phyloP scores from a whole-genome alignment of 106 monocot genomes.

The Ottelia alismoides region DNA sequence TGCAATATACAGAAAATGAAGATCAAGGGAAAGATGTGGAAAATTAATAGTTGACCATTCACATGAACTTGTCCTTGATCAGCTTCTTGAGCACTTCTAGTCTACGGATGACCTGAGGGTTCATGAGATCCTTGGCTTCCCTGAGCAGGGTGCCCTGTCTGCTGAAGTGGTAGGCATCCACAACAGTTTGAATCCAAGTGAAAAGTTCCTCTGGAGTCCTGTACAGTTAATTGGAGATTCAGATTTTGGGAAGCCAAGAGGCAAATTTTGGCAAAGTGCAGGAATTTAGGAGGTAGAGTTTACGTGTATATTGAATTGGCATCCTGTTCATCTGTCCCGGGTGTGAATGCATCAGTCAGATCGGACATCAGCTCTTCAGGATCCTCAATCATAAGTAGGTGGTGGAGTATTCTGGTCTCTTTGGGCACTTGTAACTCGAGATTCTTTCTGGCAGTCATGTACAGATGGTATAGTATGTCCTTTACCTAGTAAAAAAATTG shows the following conservation, averaged over 20 bases:
- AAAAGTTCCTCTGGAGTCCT: conserved; percentile 58
- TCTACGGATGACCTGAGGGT: conserved; percentile 47
- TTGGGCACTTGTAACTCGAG: conserved; percentile 82
- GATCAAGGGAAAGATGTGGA: too few relatives aligned
- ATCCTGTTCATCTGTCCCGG: conserved; percentile 62
- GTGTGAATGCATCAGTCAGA: conserved; percentile 71
- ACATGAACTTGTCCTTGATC: conserved; percentile 41
- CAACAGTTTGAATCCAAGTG: too few relatives aligned
- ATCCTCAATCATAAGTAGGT: conserved; percentile 56
- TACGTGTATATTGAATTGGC: conserved; percentile 80
- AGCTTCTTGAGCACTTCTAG: conserved; percentile 49
- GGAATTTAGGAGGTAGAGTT: too few relatives aligned
- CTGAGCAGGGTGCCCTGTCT: conserved; percentile 60
- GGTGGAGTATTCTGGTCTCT: conserved; percentile 74
- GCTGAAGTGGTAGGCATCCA: conserved; percentile 73
- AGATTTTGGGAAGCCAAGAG: too few relatives aligned
- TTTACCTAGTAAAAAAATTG: too few relatives aligned
- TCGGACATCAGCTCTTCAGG: conserved; percentile 39
- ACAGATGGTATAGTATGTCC: conserved; percentile 68
- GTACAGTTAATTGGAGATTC: conserved; percentile 19
- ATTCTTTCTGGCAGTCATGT: conserved; percentile 59
- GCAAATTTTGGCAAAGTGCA: too few relatives aligned
- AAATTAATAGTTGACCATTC: too few relatives aligned
- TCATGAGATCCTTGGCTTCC: too few relatives aligned
- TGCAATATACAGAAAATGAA: too few relatives aligned